Percentiles rank a stretch among this genome's conserved stretches.
Conservation (phyloP, 1,139 yeast species). For the Sugiyamaella paludigena region DNA sequence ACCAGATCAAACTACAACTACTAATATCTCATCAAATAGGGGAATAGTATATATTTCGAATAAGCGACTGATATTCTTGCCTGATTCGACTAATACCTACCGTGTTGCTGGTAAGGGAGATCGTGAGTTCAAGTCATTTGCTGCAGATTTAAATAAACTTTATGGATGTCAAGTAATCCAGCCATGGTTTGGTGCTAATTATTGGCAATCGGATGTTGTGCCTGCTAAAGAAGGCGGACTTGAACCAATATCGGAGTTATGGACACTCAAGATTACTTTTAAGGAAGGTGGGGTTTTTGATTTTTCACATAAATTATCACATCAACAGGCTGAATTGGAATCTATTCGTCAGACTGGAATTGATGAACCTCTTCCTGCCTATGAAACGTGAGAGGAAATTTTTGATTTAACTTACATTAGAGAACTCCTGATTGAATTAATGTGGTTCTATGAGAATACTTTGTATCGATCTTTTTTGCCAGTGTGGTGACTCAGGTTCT, state of each 20-base stretch:
- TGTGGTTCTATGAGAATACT: neutral
- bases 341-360: conserved; percentile 4
- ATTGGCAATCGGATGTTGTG: conserved; percentile 29
- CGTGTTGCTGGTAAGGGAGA: conserved; percentile 34
- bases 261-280: conserved; percentile 31
- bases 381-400: too few relatives aligned
- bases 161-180: conserved; percentile 28
- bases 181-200: conserved; percentile 41
- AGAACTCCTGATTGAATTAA: neutral
- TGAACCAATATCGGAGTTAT: conserved; percentile 27
- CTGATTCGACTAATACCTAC: conserved; percentile 25
- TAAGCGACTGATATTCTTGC: conserved; percentile 23
- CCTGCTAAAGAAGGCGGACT: conserved; percentile 26
- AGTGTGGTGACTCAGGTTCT: neutral
- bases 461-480: neutral
- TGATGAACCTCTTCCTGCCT: conserved; percentile 10
- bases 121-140: conserved; percentile 27
- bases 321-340: conserved; percentile 1
- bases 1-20: conserved; percentile 4
- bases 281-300: conserved; percentile 37
- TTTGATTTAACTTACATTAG: too few relatives aligned
- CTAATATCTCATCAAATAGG: conserved; percentile 6
- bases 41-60: conserved; percentile 21
- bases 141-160: conserved; percentile 24
- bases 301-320: conserved; percentile 17